phyloP scores from a whole-genome alignment of 768 basidiomycete genomes.

The Auricularia cornea region DNA sequence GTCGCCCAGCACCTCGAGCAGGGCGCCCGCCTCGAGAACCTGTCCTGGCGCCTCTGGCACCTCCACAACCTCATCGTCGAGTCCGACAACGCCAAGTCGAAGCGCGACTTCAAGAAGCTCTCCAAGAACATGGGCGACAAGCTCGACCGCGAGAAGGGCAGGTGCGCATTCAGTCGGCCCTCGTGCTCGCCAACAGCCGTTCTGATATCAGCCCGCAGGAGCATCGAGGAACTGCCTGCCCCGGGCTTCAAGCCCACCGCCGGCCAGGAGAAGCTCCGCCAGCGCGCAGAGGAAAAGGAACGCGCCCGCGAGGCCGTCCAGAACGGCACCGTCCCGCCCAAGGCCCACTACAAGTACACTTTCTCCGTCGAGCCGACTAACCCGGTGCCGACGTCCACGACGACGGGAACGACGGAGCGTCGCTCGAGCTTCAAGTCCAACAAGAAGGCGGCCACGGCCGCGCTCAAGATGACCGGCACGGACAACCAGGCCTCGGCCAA shows the following conservation, averaged over 20 bases:
- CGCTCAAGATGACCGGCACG: slow-evolving; percentile 27
- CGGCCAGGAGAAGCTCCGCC: slow-evolving; percentile 72
- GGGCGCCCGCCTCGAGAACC: slow-evolving; percentile 83
- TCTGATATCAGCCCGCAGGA: slow-evolving; percentile 32
- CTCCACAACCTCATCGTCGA: slow-evolving; percentile 88
- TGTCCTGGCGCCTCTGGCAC: slow-evolving; percentile 90
- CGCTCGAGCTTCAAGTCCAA: slow-evolving; percentile 4
- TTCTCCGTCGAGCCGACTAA: slow-evolving; percentile 64
- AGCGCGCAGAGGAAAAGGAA: slow-evolving; percentile 75
- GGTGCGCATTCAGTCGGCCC: slow-evolving; percentile 40
- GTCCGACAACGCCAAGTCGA: slow-evolving; percentile 79
- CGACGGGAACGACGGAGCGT: slow-evolving; percentile 27
- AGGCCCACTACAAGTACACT: slow-evolving; percentile 87
- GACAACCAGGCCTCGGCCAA: background rate
- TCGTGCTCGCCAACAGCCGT: background rate
- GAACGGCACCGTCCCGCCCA: slow-evolving; percentile 57
- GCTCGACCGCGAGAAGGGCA: slow-evolving; percentile 86
- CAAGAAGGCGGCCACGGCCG: slow-evolving; percentile 44
- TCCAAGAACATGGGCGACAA: slow-evolving; percentile 87
- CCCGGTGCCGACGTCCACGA: slow-evolving; percentile 26
- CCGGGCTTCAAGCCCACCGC: slow-evolving; percentile 74
- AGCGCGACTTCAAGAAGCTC: slow-evolving; percentile 85
- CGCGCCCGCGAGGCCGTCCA: slow-evolving; percentile 61
- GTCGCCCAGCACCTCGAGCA: slow-evolving; percentile 87
- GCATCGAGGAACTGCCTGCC: slow-evolving; percentile 77